Percentiles rank a stretch among this genome's conserved stretches.
These are phyloP conservation scores for Phytophthora hibernalis DNA, from an alignment of 352 stramenopile genomes.

Conservation along the genomic window DNA sequence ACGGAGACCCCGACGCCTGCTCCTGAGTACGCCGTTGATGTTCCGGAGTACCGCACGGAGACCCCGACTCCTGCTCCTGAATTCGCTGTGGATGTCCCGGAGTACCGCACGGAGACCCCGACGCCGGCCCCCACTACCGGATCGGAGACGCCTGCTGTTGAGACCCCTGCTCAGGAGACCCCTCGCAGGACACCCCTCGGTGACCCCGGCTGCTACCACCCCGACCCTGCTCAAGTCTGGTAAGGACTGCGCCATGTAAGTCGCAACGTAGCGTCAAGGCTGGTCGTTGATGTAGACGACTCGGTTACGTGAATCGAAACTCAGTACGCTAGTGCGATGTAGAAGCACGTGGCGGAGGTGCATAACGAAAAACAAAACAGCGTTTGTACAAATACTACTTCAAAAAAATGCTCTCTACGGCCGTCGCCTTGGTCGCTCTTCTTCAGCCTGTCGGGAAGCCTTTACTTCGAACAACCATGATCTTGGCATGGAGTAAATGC, in stretches of 20 bases:
- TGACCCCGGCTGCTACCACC: slow-evolving; percentile 19
- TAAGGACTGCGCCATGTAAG: slow-evolving; percentile 43
- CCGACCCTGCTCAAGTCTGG: slow-evolving; percentile 17
- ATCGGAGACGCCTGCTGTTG: not conserved
- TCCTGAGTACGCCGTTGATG: slow-evolving; percentile 11
- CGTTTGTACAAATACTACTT: slow-evolving; percentile 35
- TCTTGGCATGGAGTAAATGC: not conserved
- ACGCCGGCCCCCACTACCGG: not conserved
- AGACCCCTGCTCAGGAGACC: slow-evolving; percentile 18
- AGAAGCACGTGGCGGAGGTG: slow-evolving; percentile 28
- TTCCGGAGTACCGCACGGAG: slow-evolving; percentile 15
- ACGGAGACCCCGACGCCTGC: slow-evolving; percentile 1
- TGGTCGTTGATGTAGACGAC: slow-evolving; percentile 28
- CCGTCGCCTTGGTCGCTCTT: not conserved
- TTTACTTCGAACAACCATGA: not conserved
- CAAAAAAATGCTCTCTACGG: not conserved
- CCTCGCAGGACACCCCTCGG: slow-evolving; percentile 24
- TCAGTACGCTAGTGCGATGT: slow-evolving; percentile 15
- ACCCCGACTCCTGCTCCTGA: not conserved
- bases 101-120: slow-evolving; percentile 3
- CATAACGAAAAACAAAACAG: slow-evolving; percentile 37
- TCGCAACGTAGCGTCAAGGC: not conserved
- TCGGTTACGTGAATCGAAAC: slow-evolving; percentile 15
- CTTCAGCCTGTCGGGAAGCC: not conserved
- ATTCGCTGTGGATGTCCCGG: slow-evolving; percentile 15